Percentiles rank a stretch among this genome's conserved stretches.
phyloP scores from a whole-genome alignment of 2,329 filamentous ascomycete species.

The Ascochyta rabiei region DNA sequence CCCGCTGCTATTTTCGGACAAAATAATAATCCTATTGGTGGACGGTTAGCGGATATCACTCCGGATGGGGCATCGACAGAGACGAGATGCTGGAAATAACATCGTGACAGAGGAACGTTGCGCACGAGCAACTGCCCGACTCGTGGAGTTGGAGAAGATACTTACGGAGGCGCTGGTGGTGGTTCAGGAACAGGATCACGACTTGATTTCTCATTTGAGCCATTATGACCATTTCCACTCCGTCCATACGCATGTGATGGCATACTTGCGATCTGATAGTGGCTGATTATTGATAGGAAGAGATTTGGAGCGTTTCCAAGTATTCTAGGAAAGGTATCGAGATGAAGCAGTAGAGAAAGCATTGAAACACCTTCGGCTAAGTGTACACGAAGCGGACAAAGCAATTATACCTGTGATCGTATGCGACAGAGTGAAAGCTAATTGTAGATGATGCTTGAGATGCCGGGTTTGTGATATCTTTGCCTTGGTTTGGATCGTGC shows the following conservation, averaged over 20 bases:
- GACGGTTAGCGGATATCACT: constrained; percentile 8
- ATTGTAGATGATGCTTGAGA: background rate
- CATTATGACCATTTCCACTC: background rate
- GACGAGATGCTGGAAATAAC: constrained; percentile 1
- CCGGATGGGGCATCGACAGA: background rate
- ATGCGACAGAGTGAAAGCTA: background rate
- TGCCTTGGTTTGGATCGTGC: background rate
- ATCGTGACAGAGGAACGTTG: background rate
- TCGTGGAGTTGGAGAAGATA: background rate
- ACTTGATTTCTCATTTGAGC: background rate
- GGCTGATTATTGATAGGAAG: background rate
- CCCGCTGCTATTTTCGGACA: constrained; percentile 27
- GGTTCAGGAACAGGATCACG: constrained; percentile 29
- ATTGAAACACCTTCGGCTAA: background rate
- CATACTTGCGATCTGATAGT: background rate
- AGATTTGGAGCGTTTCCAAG: constrained; percentile 10
- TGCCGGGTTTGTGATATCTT: background rate
- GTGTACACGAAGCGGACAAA: background rate
- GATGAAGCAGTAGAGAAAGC: background rate
- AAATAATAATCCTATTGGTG: constrained; percentile 33
- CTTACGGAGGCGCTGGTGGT: constrained; percentile 39
- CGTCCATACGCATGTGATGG: background rate
- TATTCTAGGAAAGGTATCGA: background rate
- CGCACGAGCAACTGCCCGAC: background rate
- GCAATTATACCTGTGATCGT: background rate